Percentiles rank a stretch among this genome's conserved stretches.
Evolutionary conservation across 2,329 filamentous ascomycete genomes (phyloP).

Genomic region (Fusarium piperis): DNA sequence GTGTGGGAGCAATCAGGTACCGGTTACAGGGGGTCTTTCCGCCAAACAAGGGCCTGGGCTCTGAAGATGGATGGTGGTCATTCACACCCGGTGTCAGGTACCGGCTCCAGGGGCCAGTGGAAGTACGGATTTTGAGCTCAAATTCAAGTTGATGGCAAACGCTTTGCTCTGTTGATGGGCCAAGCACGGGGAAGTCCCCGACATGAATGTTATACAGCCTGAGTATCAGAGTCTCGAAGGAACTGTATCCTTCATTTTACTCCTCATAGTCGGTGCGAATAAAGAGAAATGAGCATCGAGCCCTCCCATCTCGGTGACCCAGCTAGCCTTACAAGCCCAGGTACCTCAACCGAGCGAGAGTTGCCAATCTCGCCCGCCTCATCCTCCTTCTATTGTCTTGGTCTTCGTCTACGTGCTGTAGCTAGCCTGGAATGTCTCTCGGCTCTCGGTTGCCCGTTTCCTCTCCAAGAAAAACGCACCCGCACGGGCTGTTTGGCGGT

Average conservation of each 20-base stretch:
- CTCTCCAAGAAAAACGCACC: background rate
- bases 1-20: slow-evolving; percentile 42
- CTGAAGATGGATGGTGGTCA: slow-evolving; percentile 14
- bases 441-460: background rate
- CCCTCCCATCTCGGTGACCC: slow-evolving; percentile 1
- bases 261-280: too few species aligned
- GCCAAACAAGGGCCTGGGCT: slow-evolving; percentile 33
- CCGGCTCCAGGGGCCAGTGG: slow-evolving; percentile 29
- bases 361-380: slow-evolving; percentile 28
- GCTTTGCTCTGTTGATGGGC: background rate
- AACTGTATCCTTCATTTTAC: background rate
- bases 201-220: background rate
- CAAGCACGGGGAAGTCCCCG: background rate
- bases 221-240: background rate
- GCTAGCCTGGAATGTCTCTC: background rate
- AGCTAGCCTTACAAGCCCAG: slow-evolving; percentile 5
- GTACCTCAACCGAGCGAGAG: slow-evolving; percentile 2
- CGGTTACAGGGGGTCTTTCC: slow-evolving; percentile 34
- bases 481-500: background rate
- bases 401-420: background rate
- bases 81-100: slow-evolving; percentile 37
- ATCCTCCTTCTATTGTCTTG: slow-evolving; percentile 1
- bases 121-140: slow-evolving; percentile 24
- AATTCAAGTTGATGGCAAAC: background rate
- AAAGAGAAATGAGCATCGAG: background rate